These are phyloP conservation scores for Paramecium sonneborni DNA, from an alignment of 73 alveolate genomes.

Conservation along the genomic window DNA sequence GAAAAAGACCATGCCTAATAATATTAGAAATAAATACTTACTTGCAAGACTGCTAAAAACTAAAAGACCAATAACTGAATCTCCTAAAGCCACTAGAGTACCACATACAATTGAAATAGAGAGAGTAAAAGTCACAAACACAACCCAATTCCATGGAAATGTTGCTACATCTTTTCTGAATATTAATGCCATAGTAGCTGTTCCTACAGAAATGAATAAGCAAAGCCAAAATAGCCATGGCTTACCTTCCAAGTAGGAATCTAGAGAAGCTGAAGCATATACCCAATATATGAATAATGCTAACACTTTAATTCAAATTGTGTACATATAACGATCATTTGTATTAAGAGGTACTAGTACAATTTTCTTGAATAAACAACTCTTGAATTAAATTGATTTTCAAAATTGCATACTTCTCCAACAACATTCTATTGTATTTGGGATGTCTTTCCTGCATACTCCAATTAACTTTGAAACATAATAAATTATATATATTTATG, in stretches of 20 bases:
- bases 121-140: background rate
- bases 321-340: constrained; percentile 31
- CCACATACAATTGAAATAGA: background rate
- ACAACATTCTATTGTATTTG: background rate
- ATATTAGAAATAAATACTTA: no score
- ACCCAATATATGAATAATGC: background rate
- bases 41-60: constrained; percentile 52
- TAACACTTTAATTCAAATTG: background rate
- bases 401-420: constrained; percentile 27
- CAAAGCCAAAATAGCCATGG: constrained; percentile 22
- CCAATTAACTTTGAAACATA: background rate
- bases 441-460: background rate
- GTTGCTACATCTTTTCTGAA: background rate
- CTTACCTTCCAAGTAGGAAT: background rate
- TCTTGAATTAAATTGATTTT: constrained; percentile 20
- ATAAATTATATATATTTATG: background rate
- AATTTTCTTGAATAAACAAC: background rate
- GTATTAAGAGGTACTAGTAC: background rate
- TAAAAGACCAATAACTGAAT: constrained; percentile 8
- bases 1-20: constrained; percentile 38
- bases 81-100: constrained; percentile 32
- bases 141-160: constrained; percentile 33
- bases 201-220: background rate
- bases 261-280: background rate
- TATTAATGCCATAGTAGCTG: background rate